Evolutionary conservation across 108 stramenopile species (phyloP), one percentile per base, ranked within the genome.

Genomic region (Tribonema minus): DNA sequence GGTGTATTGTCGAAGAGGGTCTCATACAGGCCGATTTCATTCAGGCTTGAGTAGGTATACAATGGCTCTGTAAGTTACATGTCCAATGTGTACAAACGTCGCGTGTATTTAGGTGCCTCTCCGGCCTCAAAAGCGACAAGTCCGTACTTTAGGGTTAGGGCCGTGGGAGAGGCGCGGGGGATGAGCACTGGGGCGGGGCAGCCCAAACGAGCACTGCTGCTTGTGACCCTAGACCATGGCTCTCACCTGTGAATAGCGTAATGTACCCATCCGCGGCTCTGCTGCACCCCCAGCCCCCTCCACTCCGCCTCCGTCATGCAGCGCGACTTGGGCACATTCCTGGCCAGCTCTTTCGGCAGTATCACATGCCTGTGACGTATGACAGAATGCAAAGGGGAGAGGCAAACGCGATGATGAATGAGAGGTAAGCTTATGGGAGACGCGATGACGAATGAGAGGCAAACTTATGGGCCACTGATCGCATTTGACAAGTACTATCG

Each of bases 181-280:
- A 41, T 41, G 0, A 15, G 41, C 41, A 7, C 41, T 15, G 7
- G 41, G 7, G 23, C 30, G 37, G 5, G 59, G n/a, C 26, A 0
- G 68, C 40, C 15, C 7, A 33, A 54, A 39, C 3, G 59, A n/a
- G 64, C 62, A 73, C 39, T 7, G 23, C 20, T 39, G 15, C 33
- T 27, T 0, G 15, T 9, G 7, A 23, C 35, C 3, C 5, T 60
- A 54, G n/a, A n/a, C n/a, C n/a, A n/a, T n/a, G 12, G 27, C 6
- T 23, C 72, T 46, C 7, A 85, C 79, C 92, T 90, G 82, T 98
- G 98, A 77, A 95, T 93, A 32, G 96, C 95, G 87, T 96, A 99
- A 76, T 99, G 98, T 77, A 92, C 88, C 97, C 97, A 98, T 39
- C 97, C 97, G 37, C 97, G 91, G 83, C 88, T 90, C 88, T 97